A percentile compares a stretch with the other conserved stretches of the same genome.
Conservation (phyloP, 1,139 yeast species). For the Saccharomycopsis hybrid region DNA sequence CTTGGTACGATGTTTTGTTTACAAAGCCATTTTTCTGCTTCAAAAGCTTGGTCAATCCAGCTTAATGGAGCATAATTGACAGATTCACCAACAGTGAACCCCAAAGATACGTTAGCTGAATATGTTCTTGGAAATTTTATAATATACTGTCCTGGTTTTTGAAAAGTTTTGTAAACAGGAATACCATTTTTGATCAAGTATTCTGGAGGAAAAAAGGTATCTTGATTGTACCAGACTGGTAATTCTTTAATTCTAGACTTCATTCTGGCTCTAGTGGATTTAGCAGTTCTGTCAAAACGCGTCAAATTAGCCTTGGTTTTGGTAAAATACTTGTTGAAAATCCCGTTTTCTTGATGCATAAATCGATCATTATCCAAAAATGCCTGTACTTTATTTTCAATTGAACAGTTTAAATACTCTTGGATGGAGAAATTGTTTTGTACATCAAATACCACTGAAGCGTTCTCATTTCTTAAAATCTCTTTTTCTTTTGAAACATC, state of each 20-base stretch:
- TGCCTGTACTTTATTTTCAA: slow-evolving; percentile 31
- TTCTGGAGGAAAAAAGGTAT: slow-evolving; percentile 43
- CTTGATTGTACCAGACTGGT: slow-evolving; percentile 33
- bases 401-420: slow-evolving; percentile 24
- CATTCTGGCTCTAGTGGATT: background rate
- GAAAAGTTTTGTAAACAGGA: slow-evolving; percentile 39
- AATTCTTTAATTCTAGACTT: slow-evolving; percentile 25
- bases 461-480: slow-evolving; percentile 17
- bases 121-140: slow-evolving; percentile 52
- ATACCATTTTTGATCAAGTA: slow-evolving; percentile 43
- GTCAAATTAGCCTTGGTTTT: slow-evolving; percentile 9
- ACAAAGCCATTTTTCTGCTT: slow-evolving; percentile 48
- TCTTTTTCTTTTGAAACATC: slow-evolving; percentile 15
- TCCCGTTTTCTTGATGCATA: slow-evolving; percentile 26
- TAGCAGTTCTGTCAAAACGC: slow-evolving; percentile 10
- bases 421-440: slow-evolving; percentile 12
- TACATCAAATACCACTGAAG: slow-evolving; percentile 5
- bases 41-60: slow-evolving; percentile 49
- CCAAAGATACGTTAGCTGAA: slow-evolving; percentile 45
- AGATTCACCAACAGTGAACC: slow-evolving; percentile 49
- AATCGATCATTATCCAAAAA: slow-evolving; percentile 29
- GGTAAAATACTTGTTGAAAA: slow-evolving; percentile 26
- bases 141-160: slow-evolving; percentile 55
- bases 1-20: slow-evolving; percentile 44
- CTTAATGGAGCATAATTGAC: slow-evolving; percentile 49